Conservation (phyloP, 768 basidiomycete genomes). For the Xerocomellus intermedius region DNA sequence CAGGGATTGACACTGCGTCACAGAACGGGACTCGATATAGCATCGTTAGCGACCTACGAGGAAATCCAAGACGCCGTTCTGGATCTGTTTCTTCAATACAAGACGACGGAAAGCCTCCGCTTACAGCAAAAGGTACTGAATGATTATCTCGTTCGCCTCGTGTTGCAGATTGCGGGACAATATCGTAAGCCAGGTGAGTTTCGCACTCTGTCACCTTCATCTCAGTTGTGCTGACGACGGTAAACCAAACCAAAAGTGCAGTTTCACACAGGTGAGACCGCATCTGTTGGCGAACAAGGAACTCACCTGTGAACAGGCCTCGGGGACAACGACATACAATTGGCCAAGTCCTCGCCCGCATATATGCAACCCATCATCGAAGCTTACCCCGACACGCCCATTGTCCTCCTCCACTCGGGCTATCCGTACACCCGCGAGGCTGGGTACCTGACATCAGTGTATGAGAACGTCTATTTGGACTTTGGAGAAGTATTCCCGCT, state of each 20-base stretch:
- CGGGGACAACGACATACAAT: constrained; percentile 68
- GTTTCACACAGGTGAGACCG: constrained; percentile 62
- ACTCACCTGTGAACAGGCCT: constrained; percentile 38
- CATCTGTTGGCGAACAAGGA: not conserved
- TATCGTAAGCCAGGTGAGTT: constrained; percentile 58
- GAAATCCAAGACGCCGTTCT: constrained; percentile 33
- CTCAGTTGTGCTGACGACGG: not conserved
- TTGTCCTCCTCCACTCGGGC: constrained; percentile 73
- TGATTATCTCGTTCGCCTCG: constrained; percentile 59
- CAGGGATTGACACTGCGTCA: not conserved
- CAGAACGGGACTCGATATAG: constrained; percentile 65
- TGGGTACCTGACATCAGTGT: constrained; percentile 70
- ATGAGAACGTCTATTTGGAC: constrained; percentile 74
- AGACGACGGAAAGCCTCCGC: constrained; percentile 42
- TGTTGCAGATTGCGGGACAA: constrained; percentile 51
- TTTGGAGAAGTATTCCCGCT: constrained; percentile 79
- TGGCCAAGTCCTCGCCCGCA: constrained; percentile 59
- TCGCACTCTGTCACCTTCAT: not conserved
- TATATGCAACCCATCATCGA: constrained; percentile 68
- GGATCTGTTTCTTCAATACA: constrained; percentile 35
- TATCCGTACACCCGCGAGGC: constrained; percentile 80
- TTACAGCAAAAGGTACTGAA: constrained; percentile 63
- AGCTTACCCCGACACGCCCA: constrained; percentile 53
- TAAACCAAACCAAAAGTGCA: constrained; percentile 50
- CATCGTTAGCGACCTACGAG: constrained; percentile 23